Conservation (phyloP, 1,139 yeast species). For the Candida sojae region DNA sequence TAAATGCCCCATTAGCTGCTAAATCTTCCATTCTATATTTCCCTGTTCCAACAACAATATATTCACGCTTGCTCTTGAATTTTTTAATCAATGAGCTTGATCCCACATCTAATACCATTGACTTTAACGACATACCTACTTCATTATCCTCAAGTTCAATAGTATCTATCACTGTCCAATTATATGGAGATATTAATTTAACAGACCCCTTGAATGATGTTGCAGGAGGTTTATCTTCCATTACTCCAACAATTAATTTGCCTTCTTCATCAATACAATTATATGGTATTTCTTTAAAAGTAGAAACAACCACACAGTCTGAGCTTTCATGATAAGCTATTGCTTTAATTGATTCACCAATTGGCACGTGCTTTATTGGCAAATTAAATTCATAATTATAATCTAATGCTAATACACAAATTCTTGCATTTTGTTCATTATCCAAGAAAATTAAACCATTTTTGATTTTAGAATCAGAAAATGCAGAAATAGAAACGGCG, state of each 20-base stretch:
- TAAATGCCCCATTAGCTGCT: slow-evolving; percentile 78
- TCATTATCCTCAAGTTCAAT: slow-evolving; percentile 69
- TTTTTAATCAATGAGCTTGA: slow-evolving; percentile 34
- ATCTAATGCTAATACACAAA: slow-evolving; percentile 56
- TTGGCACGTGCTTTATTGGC: slow-evolving; percentile 55
- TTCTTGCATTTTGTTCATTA: slow-evolving; percentile 69
- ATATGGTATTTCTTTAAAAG: slow-evolving; percentile 61
- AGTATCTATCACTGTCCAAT: slow-evolving; percentile 78
- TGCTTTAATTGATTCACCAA: slow-evolving; percentile 69
- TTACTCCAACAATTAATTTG: slow-evolving; percentile 59
- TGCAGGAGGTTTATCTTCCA: slow-evolving; percentile 50
- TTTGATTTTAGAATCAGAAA: slow-evolving; percentile 35
- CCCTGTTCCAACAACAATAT: slow-evolving; percentile 78
- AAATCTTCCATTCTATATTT: slow-evolving; percentile 79
- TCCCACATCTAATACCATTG: slow-evolving; percentile 58
- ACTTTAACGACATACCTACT: slow-evolving; percentile 57
- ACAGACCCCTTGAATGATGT: slow-evolving; percentile 59
- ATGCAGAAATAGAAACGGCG: slow-evolving; percentile 62
- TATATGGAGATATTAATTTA: slow-evolving; percentile 68
- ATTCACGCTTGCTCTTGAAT: slow-evolving; percentile 61
- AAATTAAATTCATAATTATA: slow-evolving; percentile 63
- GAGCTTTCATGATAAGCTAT: slow-evolving; percentile 74
- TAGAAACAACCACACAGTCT: slow-evolving; percentile 65
- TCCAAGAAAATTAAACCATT: slow-evolving; percentile 75
- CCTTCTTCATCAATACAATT: slow-evolving; percentile 78